Evolutionary conservation across 1,284 basidiomycete species (phyloP).

Genomic region (Ganoderma multipileum): DNA sequence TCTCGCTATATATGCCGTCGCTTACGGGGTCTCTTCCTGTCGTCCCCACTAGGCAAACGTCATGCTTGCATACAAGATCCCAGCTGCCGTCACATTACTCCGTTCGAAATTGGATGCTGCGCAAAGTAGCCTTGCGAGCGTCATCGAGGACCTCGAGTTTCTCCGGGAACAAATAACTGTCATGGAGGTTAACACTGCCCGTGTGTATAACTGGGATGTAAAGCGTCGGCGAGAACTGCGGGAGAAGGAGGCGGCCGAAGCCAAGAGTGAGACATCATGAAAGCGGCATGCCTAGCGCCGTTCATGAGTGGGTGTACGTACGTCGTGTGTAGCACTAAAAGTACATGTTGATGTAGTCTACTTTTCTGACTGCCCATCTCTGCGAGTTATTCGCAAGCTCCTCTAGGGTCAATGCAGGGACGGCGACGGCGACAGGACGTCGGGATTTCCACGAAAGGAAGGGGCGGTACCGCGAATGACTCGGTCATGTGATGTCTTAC

Average conservation of each 20-base stretch:
- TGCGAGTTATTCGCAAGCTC: not conserved
- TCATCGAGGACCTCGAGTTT: conserved; percentile 92
- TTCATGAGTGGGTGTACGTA: not conserved
- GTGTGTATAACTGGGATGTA: conserved; percentile 97
- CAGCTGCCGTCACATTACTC: conserved; percentile 82
- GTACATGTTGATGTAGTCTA: not conserved
- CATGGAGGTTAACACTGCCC: conserved; percentile 98
- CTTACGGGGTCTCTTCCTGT: not conserved
- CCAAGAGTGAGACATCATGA: conserved; percentile 23
- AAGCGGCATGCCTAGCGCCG: not conserved
- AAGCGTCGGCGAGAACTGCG: conserved; percentile 76
- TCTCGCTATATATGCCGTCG: conserved; percentile 5
- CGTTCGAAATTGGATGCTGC: conserved; percentile 82
- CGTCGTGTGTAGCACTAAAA: not conserved
- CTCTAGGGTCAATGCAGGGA: not conserved
- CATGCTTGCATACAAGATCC: conserved; percentile 94
- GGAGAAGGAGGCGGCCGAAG: conserved; percentile 46
- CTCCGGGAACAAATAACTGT: conserved; percentile 95
- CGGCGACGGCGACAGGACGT: not conserved
- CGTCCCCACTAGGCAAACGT: conserved; percentile 83
- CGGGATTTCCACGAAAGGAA: not conserved
- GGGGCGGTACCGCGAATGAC: not conserved
- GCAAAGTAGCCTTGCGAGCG: conserved; percentile 70
- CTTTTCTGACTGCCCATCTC: not conserved
- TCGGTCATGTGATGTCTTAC: conserved; percentile 26